Evolutionary conservation across 306 rosid genomes (phyloP), one percentile per base, ranked within the genome.

Genomic region (Quercus agrifolia): DNA sequence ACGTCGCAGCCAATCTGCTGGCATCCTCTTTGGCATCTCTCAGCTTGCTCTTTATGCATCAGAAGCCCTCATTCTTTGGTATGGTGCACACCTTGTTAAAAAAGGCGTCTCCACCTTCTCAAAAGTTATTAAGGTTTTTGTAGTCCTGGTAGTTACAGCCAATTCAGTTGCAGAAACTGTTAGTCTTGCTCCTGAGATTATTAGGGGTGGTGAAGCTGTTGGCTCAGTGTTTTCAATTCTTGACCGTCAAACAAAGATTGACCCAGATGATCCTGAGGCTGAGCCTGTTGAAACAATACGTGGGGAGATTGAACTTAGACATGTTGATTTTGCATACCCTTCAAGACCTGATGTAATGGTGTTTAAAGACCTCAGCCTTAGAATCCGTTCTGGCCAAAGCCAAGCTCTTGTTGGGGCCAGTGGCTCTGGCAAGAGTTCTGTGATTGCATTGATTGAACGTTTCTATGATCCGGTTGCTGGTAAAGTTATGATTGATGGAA

Each of bases 121-220:
- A 0, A 93, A 93, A 72, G 99, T 95, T 18, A 93, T 95, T 38
- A 95, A 95, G 77, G 99, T 95, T 38, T 95, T 95, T 27, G 97
- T 95, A 6, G 99, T 95, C 41, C 85, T 95, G 1, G 99, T 95
- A 46, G 90, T 95, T 69, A 95, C 99, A 0, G 99, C 99, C 17
- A 95, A 95, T 77, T 95, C 99, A 2, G 99, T 95, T n/a, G 99
- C 99, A 0, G 99, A 95, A 81, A 95, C 99, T 0, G 99, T 95
- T 1, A 95, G 98, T 74, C 98, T 95, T n/a, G 99, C 98, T 12
- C 99, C 99, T 0, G 99, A 95, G 89, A 95, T 93, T n/a, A 79
- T 95, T 19, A 86, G 99, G 2, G 99, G 99, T 0, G 99, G 99
- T 0, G 98, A 95, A 77, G 92, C 99, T 0, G 97, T 95, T 18